Conservation (phyloP, 2,329 filamentous ascomycete genomes). For the Cyphellophora europaea region DNA sequence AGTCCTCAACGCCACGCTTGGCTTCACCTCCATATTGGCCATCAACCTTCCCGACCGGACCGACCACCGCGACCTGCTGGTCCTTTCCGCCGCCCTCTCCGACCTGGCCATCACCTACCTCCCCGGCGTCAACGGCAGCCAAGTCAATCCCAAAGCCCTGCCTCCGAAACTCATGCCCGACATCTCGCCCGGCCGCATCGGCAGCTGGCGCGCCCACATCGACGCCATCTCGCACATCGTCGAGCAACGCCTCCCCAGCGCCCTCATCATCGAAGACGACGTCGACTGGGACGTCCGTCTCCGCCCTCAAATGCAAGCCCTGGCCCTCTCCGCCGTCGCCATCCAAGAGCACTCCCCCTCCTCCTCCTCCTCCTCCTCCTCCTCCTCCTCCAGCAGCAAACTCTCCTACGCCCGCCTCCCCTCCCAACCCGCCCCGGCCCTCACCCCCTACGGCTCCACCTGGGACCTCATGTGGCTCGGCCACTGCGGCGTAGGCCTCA, state of each 20-base stretch:
- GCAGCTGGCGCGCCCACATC: conserved; percentile 33
- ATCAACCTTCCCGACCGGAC: conserved; percentile 37
- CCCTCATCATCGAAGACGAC: conserved; percentile 36
- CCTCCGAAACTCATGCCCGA: conserved; percentile 16
- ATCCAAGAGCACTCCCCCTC: too few relatives aligned
- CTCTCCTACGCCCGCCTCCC: too few relatives aligned
- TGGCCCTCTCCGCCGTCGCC: neutral
- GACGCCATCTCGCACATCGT: conserved; percentile 24
- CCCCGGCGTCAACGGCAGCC: conserved; percentile 32
- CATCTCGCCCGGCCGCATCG: conserved; percentile 20
- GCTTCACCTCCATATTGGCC: too few relatives aligned
- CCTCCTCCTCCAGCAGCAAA: too few relatives aligned
- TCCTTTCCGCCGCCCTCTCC: conserved; percentile 30
- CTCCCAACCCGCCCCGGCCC: neutral
- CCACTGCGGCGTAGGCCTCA: conserved; percentile 28
- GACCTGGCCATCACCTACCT: conserved; percentile 36
- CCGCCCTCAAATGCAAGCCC: conserved; percentile 1
- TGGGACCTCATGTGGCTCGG: conserved; percentile 47
- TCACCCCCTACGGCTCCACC: conserved; percentile 34
- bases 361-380: too few relatives aligned
- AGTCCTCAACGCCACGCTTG: too few relatives aligned
- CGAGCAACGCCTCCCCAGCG: conserved; percentile 26
- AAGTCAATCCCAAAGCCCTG: conserved; percentile 33
- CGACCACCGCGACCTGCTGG: conserved; percentile 40
- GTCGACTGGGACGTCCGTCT: conserved; percentile 36